Conservation (phyloP, 208 protist genomes). For the Angomonas ambiguus region DNA sequence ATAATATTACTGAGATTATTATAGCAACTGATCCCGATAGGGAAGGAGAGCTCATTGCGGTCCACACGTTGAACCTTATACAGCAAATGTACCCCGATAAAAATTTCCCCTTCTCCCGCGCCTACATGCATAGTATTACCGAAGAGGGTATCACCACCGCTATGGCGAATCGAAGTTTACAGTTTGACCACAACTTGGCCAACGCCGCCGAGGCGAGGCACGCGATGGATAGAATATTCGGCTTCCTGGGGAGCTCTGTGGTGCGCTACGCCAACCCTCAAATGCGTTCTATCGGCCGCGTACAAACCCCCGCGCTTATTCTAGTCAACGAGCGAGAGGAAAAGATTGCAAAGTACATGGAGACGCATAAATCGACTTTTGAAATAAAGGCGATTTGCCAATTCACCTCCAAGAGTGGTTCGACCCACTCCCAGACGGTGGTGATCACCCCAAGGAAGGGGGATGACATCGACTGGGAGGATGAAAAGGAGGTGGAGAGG, state of each 20-base stretch:
- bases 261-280: conserved; percentile 83
- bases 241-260: conserved; percentile 87
- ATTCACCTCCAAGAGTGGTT: conserved; percentile 35
- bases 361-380: conserved; percentile 51
- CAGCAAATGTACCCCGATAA: conserved; percentile 73
- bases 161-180: conserved; percentile 56
- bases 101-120: conserved; percentile 79
- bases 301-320: conserved; percentile 88
- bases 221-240: conserved; percentile 89
- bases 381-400: conserved; percentile 52
- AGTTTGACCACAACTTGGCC: conserved; percentile 82
- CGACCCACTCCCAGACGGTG: conserved; percentile 56
- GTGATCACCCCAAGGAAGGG: conserved; percentile 21
- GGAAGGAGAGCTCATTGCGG: conserved; percentile 89
- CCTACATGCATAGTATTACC: conserved; percentile 91
- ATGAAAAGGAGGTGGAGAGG: conserved; percentile 20
- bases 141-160: conserved; percentile 73
- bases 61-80: conserved; percentile 76
- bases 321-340: conserved; percentile 78
- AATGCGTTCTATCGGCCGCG: conserved; percentile 88
- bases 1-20: conserved; percentile 86
- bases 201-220: conserved; percentile 86
- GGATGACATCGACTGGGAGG: conserved; percentile 31
- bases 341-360: conserved; percentile 55
- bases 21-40: conserved; percentile 89